phyloP scores from a whole-genome alignment of 2,329 filamentous ascomycete species.

The Fusarium xyrophilum region DNA sequence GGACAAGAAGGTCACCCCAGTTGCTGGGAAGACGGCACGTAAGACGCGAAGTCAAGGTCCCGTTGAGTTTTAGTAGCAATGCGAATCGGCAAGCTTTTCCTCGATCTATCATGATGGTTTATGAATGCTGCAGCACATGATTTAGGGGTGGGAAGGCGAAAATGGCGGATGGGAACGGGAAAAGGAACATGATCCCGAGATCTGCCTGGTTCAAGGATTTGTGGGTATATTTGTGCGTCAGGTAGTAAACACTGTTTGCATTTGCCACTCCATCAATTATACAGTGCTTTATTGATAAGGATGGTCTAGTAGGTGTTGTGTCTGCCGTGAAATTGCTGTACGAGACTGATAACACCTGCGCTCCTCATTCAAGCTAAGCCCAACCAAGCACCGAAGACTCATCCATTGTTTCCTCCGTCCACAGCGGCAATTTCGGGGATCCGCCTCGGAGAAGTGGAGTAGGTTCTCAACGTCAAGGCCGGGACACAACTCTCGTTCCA shows the following conservation, averaged over 20 bases:
- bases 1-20: constrained; percentile 46
- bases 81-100: background rate
- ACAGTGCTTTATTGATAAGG: background rate
- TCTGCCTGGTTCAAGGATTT: constrained; percentile 22
- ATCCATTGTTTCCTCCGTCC: background rate
- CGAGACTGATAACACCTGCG: background rate
- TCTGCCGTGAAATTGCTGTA: background rate
- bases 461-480: background rate
- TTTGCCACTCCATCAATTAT: background rate
- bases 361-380: background rate
- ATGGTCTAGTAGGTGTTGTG: background rate
- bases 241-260: constrained; percentile 24
- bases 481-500: background rate
- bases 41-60: constrained; percentile 55
- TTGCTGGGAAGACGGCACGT: constrained; percentile 48
- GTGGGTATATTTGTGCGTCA: constrained; percentile 29
- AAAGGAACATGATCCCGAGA: constrained; percentile 9
- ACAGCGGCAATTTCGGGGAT: background rate
- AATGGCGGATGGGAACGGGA: constrained; percentile 27
- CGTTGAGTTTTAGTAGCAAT: constrained; percentile 38
- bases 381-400: background rate
- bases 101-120: constrained; percentile 7
- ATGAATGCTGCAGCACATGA: constrained; percentile 10
- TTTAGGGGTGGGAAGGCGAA: constrained; percentile 32
- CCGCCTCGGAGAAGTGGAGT: constrained; percentile 1